Percentiles rank a stretch among this genome's conserved stretches.
Conservation (phyloP, 1,284 basidiomycete species). For the Sporisorium graminicola region DNA sequence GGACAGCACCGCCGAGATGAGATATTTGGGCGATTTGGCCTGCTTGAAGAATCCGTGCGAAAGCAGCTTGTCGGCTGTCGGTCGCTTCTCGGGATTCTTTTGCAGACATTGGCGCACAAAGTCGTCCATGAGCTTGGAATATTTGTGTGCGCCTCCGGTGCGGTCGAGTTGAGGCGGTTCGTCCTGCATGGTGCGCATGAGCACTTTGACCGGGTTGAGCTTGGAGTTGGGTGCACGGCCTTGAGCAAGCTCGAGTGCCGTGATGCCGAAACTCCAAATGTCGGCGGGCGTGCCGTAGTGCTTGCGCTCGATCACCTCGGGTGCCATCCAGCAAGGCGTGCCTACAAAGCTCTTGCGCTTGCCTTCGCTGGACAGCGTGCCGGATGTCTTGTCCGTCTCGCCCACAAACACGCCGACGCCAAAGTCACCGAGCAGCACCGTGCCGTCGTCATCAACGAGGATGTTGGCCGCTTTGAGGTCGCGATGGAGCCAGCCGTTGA, state of each 20-base stretch:
- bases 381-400: conserved; percentile 70
- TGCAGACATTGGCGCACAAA: conserved; percentile 82
- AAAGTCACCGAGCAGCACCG: conserved; percentile 87
- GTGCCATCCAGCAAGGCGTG: conserved; percentile 95
- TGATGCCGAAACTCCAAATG: conserved; percentile 93
- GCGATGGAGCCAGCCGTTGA: conserved; percentile 85
- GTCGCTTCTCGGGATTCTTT: conserved; percentile 83
- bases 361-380: conserved; percentile 69
- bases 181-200: conserved; percentile 75
- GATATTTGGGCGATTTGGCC: conserved; percentile 80
- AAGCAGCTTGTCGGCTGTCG: conserved; percentile 82
- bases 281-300: conserved; percentile 85
- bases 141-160: conserved; percentile 79
- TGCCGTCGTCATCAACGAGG: conserved; percentile 76
- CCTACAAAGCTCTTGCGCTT: conserved; percentile 87
- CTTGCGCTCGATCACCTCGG: conserved; percentile 85
- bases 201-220: conserved; percentile 79
- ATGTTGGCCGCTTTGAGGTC: conserved; percentile 91
- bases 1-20: conserved; percentile 79
- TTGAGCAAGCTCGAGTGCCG: conserved; percentile 82
- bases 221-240: conserved; percentile 84
- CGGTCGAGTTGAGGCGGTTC: conserved; percentile 78
- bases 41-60: conserved; percentile 82
- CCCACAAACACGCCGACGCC: conserved; percentile 85
- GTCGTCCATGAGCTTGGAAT: conserved; percentile 84